Evolutionary conservation across 2,329 filamentous ascomycete species (phyloP).

Genomic region (Colletotrichum shisoi): DNA sequence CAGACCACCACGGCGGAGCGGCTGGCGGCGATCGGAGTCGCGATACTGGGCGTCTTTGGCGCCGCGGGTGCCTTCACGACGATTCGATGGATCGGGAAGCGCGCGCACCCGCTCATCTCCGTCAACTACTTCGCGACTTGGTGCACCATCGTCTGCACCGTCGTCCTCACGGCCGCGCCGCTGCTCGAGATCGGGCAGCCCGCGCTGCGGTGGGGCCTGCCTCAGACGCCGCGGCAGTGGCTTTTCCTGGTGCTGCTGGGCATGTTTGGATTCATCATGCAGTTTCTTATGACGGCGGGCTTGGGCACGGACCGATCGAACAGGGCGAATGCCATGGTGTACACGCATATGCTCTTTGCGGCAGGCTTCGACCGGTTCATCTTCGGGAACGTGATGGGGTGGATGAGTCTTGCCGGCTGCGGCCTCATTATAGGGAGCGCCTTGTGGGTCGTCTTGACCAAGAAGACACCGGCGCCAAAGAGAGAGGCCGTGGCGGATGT

Average conservation of each 20-base stretch:
- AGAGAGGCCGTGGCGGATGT: slow-evolving; percentile 48
- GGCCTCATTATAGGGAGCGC: slow-evolving; percentile 63
- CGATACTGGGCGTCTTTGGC: slow-evolving; percentile 79
- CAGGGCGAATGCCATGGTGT: slow-evolving; percentile 65
- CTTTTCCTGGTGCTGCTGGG: slow-evolving; percentile 72
- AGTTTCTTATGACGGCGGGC: slow-evolving; percentile 83
- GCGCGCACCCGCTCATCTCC: slow-evolving; percentile 81
- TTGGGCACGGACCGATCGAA: slow-evolving; percentile 74
- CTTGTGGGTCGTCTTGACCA: slow-evolving; percentile 59
- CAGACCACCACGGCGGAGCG: slow-evolving; percentile 68
- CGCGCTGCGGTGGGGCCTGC: slow-evolving; percentile 54
- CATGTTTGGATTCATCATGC: slow-evolving; percentile 79
- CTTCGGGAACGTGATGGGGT: slow-evolving; percentile 61
- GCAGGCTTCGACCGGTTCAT: slow-evolving; percentile 61
- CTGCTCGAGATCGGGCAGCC: slow-evolving; percentile 57
- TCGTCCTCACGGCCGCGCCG: slow-evolving; percentile 64
- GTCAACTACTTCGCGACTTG: slow-evolving; percentile 83
- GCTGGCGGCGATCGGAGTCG: slow-evolving; percentile 73
- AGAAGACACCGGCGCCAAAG: slow-evolving; percentile 48
- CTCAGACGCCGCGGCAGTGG: slow-evolving; percentile 64
- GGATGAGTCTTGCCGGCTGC: slow-evolving; percentile 60
- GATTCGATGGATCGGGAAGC: slow-evolving; percentile 80
- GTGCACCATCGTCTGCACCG: slow-evolving; percentile 71
- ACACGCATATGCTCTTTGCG: slow-evolving; percentile 66
- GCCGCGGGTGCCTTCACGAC: slow-evolving; percentile 76